Evolutionary conservation across 352 stramenopile species (phyloP), one percentile per base, ranked within the genome.

Genomic region (Globisporangium viniferum): DNA sequence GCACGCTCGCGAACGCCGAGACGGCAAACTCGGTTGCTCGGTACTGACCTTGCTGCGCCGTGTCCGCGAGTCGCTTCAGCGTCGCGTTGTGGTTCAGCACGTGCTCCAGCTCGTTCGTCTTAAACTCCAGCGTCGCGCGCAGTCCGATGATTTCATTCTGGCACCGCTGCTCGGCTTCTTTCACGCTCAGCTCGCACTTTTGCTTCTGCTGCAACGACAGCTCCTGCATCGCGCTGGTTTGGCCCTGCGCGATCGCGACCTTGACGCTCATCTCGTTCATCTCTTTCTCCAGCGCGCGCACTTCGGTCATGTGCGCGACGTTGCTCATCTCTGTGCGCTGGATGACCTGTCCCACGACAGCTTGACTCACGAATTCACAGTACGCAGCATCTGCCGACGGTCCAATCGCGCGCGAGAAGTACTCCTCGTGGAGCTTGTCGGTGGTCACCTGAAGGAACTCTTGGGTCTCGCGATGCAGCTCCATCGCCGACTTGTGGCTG

Each of bases 51-150:
- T 94, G 83, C 73, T 94, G 88, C 53, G 88, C 88, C 54, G 87
- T 93, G 66, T 95, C 88, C 1, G 87, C 88, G 4, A 95, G 77
- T 0, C 85, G 82, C 73, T 93, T 93, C 74, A 95, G 78, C n/a
- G 88, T 95, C 31, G 86, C 86, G 39, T 95, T 95, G 73, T 95
- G 86, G 70, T 91, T 93, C 55, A 94, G 65, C 67, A 95, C 88
- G 76, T 95, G 85, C 67, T 95, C 88, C 20, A 95, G 72, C 70
- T 95, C 87, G 67, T 93, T 91, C 18, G 86, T 94, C 73, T 95
- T 94, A 70, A 92, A 94, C 51, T 95, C 87, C 33, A 95, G 67
- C 36, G 82, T 88, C 31, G 86, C 84, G 15, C 78, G 82, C 70
- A 95, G 72, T 39, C 75, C 73, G 8, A 82, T 65, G 46, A 94